A percentile compares a stretch with the other conserved stretches of the same genome.
These are phyloP conservation scores for Talaromyces piceae DNA, from an alignment of 2,329 filamentous ascomycete species.

Conservation along the genomic window DNA sequence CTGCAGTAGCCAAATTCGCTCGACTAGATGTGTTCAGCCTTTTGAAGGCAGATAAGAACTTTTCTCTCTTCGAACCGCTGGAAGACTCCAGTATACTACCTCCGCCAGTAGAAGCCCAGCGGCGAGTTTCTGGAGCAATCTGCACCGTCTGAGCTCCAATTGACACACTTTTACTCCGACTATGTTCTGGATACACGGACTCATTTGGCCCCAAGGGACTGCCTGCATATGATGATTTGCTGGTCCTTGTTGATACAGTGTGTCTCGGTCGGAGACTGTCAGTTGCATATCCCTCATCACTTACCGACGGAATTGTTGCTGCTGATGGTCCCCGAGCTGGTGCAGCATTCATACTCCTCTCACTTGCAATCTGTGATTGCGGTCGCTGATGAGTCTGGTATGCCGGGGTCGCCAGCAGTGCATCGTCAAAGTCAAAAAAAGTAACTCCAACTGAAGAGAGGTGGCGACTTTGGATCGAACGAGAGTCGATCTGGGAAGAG, in stretches of 20 bases:
- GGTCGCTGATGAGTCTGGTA: slow-evolving; percentile 21
- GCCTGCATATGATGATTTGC: slow-evolving; percentile 3
- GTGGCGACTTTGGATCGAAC: slow-evolving; percentile 20
- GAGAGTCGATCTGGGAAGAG: slow-evolving; percentile 18
- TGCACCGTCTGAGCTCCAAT: slow-evolving; percentile 10
- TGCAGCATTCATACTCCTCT: neutral
- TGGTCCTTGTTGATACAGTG: slow-evolving; percentile 9
- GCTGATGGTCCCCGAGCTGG: slow-evolving; percentile 10
- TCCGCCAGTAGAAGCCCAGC: slow-evolving; percentile 16
- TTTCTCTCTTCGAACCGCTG: slow-evolving; percentile 16
- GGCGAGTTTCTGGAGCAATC: slow-evolving; percentile 9
- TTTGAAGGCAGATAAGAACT: slow-evolving; percentile 15
- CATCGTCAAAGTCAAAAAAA: slow-evolving; percentile 26
- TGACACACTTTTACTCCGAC: slow-evolving; percentile 17
- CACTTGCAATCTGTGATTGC: slow-evolving; percentile 2
- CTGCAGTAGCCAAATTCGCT: slow-evolving; percentile 10
- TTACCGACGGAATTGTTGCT: slow-evolving; percentile 15
- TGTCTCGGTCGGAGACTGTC: slow-evolving; percentile 13
- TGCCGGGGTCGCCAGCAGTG: slow-evolving; percentile 19
- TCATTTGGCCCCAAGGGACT: slow-evolving; percentile 14
- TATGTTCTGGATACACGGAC: slow-evolving; percentile 10
- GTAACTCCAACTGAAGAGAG: slow-evolving; percentile 21
- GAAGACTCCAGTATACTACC: slow-evolving; percentile 5
- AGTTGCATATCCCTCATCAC: slow-evolving; percentile 24
- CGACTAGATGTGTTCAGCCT: slow-evolving; percentile 13